phyloP scores from a whole-genome alignment of 1,284 basidiomycete species.

The Austroboletus novae-zelandiae region DNA sequence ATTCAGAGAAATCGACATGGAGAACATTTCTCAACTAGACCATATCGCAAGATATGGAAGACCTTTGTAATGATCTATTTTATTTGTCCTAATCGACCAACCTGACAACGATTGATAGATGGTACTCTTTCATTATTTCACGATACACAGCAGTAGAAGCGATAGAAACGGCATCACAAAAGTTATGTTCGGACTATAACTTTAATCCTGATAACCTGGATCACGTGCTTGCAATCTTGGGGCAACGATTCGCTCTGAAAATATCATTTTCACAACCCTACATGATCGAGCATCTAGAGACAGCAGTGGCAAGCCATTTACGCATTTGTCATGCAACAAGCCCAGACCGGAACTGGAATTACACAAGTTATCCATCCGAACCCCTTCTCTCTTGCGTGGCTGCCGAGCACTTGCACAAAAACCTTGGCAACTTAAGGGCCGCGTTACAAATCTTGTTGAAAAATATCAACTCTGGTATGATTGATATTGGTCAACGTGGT shows the following conservation, averaged over 20 bases:
- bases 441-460: background rate
- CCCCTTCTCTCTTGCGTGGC: slow-evolving; percentile 12
- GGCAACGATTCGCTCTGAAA: slow-evolving; percentile 9
- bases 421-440: rapidly evolving
- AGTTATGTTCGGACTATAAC: background rate
- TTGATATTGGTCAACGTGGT: slow-evolving; percentile 7
- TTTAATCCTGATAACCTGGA: background rate
- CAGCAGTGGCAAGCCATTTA: slow-evolving; percentile 9
- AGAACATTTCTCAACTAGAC: background rate
- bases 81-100: background rate
- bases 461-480: slow-evolving; percentile 4
- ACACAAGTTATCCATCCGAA: slow-evolving; percentile 11
- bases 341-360: slow-evolving; percentile 4
- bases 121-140: background rate
- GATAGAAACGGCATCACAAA: background rate
- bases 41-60: slow-evolving; percentile 1
- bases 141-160: background rate
- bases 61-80: background rate
- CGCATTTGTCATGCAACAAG: slow-evolving; percentile 3
- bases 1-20: no score
- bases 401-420: background rate
- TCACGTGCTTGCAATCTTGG: slow-evolving; percentile 7
- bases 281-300: slow-evolving; percentile 3
- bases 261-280: slow-evolving; percentile 5
- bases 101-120: background rate